Percentiles rank a stretch among this genome's conserved stretches.
Evolutionary conservation across 192 early-diverging fungal species (phyloP).

Genomic region (Coemansia sp.): DNA sequence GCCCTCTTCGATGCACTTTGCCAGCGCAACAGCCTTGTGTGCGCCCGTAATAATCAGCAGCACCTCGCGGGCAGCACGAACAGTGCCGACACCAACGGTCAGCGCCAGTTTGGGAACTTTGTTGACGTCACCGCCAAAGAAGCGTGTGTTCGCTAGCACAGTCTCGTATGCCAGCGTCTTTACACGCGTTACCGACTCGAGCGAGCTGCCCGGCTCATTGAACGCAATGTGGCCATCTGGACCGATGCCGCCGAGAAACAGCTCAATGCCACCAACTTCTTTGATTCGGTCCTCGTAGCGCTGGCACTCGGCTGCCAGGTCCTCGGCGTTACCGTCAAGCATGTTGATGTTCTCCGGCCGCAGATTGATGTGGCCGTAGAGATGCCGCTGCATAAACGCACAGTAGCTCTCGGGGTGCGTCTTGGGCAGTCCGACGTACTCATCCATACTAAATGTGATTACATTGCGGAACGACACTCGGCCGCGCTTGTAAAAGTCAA

Average conservation of each 20-base stretch:
- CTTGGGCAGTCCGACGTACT: conserved; percentile 75
- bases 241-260: conserved; percentile 84
- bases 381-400: conserved; percentile 84
- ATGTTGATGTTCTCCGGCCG: conserved; percentile 75
- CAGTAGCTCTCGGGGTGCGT: conserved; percentile 82
- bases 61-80: conserved; percentile 83
- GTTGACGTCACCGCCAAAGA: conserved; percentile 82
- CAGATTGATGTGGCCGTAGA: conserved; percentile 84
- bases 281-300: conserved; percentile 78
- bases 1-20: conserved; percentile 81
- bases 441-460: conserved; percentile 87
- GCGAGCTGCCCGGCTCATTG: conserved; percentile 84
- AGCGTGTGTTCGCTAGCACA: conserved; percentile 81
- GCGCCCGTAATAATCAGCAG: conserved; percentile 84
- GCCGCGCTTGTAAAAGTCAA: conserved; percentile 69
- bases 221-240: conserved; percentile 91
- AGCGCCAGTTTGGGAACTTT: conserved; percentile 88
- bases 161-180: conserved; percentile 90
- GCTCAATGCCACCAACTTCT: conserved; percentile 77
- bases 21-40: conserved; percentile 79
- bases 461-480: conserved; percentile 75
- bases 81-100: conserved; percentile 86
- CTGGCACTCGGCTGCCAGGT: conserved; percentile 77
- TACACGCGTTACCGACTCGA: conserved; percentile 77
- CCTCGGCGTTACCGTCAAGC: conserved; percentile 78